Evolutionary conservation across 768 basidiomycete genomes (phyloP).

Genomic region (Rhizopogon vinicolor): DNA sequence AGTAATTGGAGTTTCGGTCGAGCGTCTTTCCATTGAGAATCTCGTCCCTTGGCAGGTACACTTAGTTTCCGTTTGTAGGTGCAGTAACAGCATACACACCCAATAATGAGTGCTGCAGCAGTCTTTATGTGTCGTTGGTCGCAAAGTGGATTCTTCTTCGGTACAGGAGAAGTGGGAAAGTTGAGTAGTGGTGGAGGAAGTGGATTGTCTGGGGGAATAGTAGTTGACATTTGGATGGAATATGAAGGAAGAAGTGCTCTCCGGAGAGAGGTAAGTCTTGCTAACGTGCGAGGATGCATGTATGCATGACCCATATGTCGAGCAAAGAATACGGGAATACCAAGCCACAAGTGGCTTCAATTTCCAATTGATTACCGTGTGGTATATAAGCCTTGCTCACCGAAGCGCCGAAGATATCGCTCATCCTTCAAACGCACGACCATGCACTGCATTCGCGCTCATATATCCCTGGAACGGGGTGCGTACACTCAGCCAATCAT

Average conservation of each 20-base stretch:
- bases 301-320: conserved; percentile 5
- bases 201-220: neutral
- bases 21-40: conserved; percentile 90
- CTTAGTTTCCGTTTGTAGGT: neutral
- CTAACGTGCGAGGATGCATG: conserved; percentile 11
- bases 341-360: too few species aligned
- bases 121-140: conserved; percentile 68
- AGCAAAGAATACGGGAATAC: neutral
- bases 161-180: conserved; percentile 54
- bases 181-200: neutral
- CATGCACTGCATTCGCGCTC: too few species aligned
- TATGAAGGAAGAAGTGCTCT: neutral
- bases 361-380: neutral
- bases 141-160: conserved; percentile 58
- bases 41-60: conserved; percentile 56
- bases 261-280: conserved; percentile 10
- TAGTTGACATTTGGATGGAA: conserved; percentile 3
- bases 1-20: conserved; percentile 80
- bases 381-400: neutral
- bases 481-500: too few species aligned
- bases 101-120: conserved; percentile 73
- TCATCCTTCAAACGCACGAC: too few species aligned
- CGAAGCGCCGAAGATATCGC: too few species aligned
- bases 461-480: too few species aligned
- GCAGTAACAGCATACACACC: conserved; percentile 36